A percentile compares a stretch with the other conserved stretches of the same genome.
Conservation (phyloP, 352 stramenopile species). For the Phytophthora pluvialis region DNA sequence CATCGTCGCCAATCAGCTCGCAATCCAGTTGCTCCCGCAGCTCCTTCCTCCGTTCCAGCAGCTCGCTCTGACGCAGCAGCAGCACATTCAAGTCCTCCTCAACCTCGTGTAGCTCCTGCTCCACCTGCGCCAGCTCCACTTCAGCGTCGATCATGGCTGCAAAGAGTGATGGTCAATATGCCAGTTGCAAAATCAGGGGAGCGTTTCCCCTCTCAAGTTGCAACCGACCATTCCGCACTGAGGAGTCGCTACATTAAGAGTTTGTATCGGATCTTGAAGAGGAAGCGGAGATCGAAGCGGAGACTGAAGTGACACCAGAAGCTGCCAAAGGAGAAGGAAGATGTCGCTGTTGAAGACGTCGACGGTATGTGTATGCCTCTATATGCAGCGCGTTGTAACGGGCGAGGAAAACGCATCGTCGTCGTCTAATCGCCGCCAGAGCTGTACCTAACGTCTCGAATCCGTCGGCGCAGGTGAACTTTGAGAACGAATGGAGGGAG, state of each 20-base stretch:
- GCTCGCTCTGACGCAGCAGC: conserved; percentile 56
- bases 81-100: conserved; percentile 61
- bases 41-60: conserved; percentile 54
- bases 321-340: background rate
- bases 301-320: conserved; percentile 24
- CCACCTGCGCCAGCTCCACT: conserved; percentile 52
- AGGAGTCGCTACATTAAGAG: conserved; percentile 13
- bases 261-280: conserved; percentile 41
- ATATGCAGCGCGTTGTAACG: background rate
- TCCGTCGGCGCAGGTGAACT: conserved; percentile 67
- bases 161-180: conserved; percentile 27
- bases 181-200: conserved; percentile 12
- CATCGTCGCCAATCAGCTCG: conserved; percentile 4
- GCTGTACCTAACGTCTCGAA: conserved; percentile 2
- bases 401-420: background rate
- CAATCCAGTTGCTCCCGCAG: conserved; percentile 42
- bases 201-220: conserved; percentile 28
- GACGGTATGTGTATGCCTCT: conserved; percentile 42
- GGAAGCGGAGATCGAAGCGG: conserved; percentile 7
- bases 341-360: conserved; percentile 89
- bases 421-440: conserved; percentile 6
- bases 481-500: conserved; percentile 83
- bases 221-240: conserved; percentile 33
- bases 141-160: conserved; percentile 36
- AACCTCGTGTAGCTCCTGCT: conserved; percentile 61